These are phyloP conservation scores for Clitoria ternatea DNA, from an alignment of 306 rosid species.

Conservation along the genomic window DNA sequence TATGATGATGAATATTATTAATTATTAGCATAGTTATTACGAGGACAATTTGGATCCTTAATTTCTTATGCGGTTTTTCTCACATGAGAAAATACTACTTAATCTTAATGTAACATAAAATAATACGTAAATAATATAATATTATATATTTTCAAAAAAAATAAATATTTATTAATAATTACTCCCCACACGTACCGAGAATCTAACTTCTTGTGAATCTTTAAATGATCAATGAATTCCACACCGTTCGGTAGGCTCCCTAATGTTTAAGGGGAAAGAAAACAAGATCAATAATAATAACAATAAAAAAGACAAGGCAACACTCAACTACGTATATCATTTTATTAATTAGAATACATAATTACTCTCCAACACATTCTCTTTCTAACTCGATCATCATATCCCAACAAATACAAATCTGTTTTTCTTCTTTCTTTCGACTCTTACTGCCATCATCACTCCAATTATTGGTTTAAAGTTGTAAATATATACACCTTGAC, in stretches of 20 bases:
- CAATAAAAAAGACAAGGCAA: no score
- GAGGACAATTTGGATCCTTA: constrained; percentile 10
- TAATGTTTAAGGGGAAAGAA: no score
- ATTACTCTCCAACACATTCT: constrained; percentile 15
- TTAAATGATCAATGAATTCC: constrained; percentile 15
- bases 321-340: constrained; percentile 20
- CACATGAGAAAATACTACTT: no score
- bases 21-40: constrained; percentile 18
- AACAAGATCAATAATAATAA: no score
- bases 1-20: not conserved
- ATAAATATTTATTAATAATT: no score
- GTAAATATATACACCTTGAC: constrained; percentile 7
- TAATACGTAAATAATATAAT: no score
- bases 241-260: not conserved
- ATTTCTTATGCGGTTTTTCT: not conserved
- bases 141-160: no score
- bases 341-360: constrained; percentile 12
- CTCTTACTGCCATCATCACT: constrained; percentile 32
- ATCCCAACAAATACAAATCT: constrained; percentile 21
- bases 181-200: no score
- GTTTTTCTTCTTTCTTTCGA: constrained; percentile 34
- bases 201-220: constrained; percentile 37
- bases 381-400: constrained; percentile 14
- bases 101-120: no score
- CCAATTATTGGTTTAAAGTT: constrained; percentile 47